Base-by-base conservation (phyloP, 495 filamentous ascomycete species). In the Jackrogersella minutella region DNA sequence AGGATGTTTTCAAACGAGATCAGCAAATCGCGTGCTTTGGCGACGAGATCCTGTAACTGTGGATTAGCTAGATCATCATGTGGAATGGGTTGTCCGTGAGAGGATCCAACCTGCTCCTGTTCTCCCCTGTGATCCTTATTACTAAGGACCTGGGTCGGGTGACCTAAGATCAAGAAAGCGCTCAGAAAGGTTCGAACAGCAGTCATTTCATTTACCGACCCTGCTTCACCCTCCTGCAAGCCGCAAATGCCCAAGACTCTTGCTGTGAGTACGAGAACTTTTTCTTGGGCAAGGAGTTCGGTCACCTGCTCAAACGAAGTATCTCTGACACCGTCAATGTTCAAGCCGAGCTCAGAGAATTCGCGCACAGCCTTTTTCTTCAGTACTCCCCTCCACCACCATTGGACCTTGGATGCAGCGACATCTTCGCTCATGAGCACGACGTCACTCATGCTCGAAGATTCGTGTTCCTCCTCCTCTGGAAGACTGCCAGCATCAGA, bases 101-200 rank as follows among this genome's bases (percentile, higher is more conserved):
- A 73, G 57, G 75, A 67, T 54, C 79, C 78, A 73, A 83, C 80
- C 80, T 96, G 89, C 78, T 97, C 93, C 78, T 91, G 90, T 49
- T 83, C 78, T 51, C 74, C 75, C 68, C 87, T 87, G 11, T 90
- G 90, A 64, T 93, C 88, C 58, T 92, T 92, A 69, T 85, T 89
- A 76, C 89, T 95, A 46, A 99, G 78, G 44, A 97, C 93, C 67
- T 96, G 88, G n/a, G 87, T 82, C 0, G 96, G 93, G 78, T 99
- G 95, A 0, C 93, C 94, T 10, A 96, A 84, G 54, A 99, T 96
- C 16, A 99, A 81, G 78, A 91, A 98, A 37, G 92, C 92, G 74
- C 92, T 96, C 40, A 99, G 80, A 71, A 99, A 98, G 3, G 90
- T 97, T 69, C 93, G 86, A 21, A 93, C 89, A 7, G 90, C 88